Base-by-base conservation (phyloP, 2,329 filamentous ascomycete species). In the Claviceps sp. region DNA sequence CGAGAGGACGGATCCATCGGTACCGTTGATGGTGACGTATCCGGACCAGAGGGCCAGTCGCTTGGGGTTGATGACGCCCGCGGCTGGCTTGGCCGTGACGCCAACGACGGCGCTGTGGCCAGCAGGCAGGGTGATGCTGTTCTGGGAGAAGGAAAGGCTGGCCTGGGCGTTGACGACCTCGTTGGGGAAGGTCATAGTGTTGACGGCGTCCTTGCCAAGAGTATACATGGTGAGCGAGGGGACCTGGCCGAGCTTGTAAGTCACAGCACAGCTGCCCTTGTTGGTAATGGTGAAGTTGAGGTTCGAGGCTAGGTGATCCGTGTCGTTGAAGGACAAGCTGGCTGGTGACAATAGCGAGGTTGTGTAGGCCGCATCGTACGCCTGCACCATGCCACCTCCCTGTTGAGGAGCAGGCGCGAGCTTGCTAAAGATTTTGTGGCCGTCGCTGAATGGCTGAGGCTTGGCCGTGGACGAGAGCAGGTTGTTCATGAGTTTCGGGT, bases 301-400 rank as follows among this genome's bases (percentile, higher is more conserved):
- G 1, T 66, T 68, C 6, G 67, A 61, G 44, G 63, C 60, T 54
- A 80, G 73, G 67, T 82, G 60, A 56, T 77, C 75, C 0, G 78
- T 80, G 60, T 84, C 80, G 60, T 83, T 83, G 66, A 83, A 82
- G 2, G 76, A 72, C 8, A 85, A 64, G 60, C 73, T 77, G 16
- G 75, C 75, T 7, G 70, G 72, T 57, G 72, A 74, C 20, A 83
- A 64, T 11, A 76, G 59, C 2, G 74, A 73, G 2, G 70, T 77
- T 13, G 75, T 67, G 55, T 76, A 71, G 2, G 79, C 76, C 3
- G 78, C 77, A 51, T 80, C 75, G 55, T 75, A 75, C 2, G 77
- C 79, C 57, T 81, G 76, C 47, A 84, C 67, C 14, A 83, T 64
- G 36, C 80, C 80, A 26, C 65, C 74, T 14, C 80, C 80, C 58